phyloP scores from a whole-genome alignment of 2,329 filamentous ascomycete genomes.

The Microdochium paspali region DNA sequence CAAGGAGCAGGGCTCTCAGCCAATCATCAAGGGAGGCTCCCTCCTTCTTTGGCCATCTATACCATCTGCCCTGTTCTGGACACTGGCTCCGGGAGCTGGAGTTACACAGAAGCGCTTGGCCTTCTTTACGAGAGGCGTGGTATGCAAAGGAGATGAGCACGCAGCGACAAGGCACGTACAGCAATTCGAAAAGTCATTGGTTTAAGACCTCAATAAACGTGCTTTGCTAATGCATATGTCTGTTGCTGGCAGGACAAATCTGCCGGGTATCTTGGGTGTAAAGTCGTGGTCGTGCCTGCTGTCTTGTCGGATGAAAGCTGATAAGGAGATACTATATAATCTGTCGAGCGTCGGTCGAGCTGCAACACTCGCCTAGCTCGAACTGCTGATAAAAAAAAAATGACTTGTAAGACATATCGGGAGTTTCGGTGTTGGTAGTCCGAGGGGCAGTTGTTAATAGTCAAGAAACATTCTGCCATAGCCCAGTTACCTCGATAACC shows the following conservation, averaged over 20 bases:
- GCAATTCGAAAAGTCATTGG: too few species aligned
- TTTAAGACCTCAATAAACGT: background rate
- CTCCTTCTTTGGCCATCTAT: background rate
- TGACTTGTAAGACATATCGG: too few species aligned
- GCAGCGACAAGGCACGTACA: too few species aligned
- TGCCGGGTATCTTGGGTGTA: slow-evolving; percentile 1
- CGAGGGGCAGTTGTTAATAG: too few species aligned
- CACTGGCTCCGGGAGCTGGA: too few species aligned
- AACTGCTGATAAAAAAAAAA: background rate
- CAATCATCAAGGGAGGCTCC: background rate
- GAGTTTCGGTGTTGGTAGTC: too few species aligned
- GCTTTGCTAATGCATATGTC: background rate
- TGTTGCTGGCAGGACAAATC: background rate
- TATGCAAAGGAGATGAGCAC: too few species aligned
- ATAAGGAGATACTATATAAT: too few species aligned
- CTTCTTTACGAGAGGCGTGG: too few species aligned
- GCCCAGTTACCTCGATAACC: slow-evolving; percentile 61
- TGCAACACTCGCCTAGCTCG: background rate
- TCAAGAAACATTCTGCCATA: slow-evolving; percentile 23
- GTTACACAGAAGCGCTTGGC: too few species aligned
- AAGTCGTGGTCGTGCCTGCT: slow-evolving; percentile 1
- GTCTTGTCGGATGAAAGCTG: too few species aligned
- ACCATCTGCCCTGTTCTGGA: background rate
- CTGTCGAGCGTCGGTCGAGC: too few species aligned
- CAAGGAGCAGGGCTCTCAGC: background rate